A percentile compares a stretch with the other conserved stretches of the same genome.
These are phyloP conservation scores for Coccinonectria pachysandricola DNA, from an alignment of 2,329 filamentous ascomycete species.

Conservation along the genomic window DNA sequence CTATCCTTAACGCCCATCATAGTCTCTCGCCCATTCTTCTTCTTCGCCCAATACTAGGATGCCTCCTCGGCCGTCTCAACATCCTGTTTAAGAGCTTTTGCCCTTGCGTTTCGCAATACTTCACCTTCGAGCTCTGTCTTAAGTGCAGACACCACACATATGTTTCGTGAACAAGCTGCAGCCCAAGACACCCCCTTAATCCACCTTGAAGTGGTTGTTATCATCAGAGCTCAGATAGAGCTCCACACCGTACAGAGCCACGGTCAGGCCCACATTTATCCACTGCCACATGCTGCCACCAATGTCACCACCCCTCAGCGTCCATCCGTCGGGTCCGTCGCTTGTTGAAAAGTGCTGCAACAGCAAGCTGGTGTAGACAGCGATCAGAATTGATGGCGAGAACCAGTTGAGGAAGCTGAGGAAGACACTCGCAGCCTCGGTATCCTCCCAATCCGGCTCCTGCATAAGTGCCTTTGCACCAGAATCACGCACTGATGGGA, in stretches of 20 bases:
- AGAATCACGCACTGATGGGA: conserved; percentile 81
- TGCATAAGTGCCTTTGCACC: conserved; percentile 75
- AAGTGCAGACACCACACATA: too few relatives aligned
- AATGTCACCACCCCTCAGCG: conserved; percentile 64
- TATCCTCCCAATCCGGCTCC: conserved; percentile 76
- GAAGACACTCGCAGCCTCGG: conserved; percentile 69
- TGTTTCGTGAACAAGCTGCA: too few relatives aligned
- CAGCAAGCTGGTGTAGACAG: conserved; percentile 89
- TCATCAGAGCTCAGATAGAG: conserved; percentile 78
- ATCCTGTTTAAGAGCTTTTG: too few relatives aligned
- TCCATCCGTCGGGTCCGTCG: conserved; percentile 68
- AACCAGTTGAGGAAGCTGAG: conserved; percentile 86
- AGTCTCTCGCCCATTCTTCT: too few relatives aligned
- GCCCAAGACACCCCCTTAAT: too few relatives aligned
- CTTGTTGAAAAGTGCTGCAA: conserved; percentile 89
- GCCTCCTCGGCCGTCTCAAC: too few relatives aligned
- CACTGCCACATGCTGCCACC: conserved; percentile 87
- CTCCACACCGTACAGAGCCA: conserved; percentile 84
- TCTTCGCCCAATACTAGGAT: too few relatives aligned
- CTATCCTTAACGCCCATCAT: too few relatives aligned
- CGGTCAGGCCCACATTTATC: conserved; percentile 83
- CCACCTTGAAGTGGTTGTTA: conserved; percentile 90
- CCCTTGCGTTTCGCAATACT: too few relatives aligned
- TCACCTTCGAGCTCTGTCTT: too few relatives aligned
- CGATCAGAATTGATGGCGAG: conserved; percentile 85